Conservation (phyloP, 352 stramenopile genomes). For the Phytophthora litchii region DNA sequence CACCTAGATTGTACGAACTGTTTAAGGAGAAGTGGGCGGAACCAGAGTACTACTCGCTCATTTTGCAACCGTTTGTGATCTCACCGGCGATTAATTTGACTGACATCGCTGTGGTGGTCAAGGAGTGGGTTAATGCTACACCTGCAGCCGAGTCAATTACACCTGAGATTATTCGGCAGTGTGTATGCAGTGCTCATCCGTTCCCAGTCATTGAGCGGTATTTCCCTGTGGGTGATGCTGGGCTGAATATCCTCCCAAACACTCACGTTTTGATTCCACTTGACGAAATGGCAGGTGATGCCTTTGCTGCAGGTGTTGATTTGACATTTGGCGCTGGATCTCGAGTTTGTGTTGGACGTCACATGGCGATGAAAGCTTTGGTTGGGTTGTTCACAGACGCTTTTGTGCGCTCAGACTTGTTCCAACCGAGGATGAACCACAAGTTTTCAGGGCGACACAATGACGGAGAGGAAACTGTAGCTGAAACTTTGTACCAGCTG, state of each 20-base stretch:
- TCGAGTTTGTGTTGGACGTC: conserved; percentile 34
- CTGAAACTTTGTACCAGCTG: conserved; percentile 35
- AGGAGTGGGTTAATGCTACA: conserved; percentile 25
- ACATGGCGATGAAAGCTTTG: conserved; percentile 47
- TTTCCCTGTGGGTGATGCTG: conserved; percentile 22
- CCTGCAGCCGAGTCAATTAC: conserved; percentile 20
- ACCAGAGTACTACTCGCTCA: conserved; percentile 41
- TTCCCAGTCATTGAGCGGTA: conserved; percentile 39
- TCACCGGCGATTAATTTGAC: conserved; percentile 43
- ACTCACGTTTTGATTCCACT: conserved; percentile 39
- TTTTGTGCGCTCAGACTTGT: conserved; percentile 30
- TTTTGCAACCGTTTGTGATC: conserved; percentile 41
- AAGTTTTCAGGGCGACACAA: conserved; percentile 46
- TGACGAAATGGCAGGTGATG: conserved; percentile 38
- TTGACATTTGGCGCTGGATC: conserved; percentile 40
- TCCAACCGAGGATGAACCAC: conserved; percentile 34
- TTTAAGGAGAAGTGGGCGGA: conserved; percentile 36
- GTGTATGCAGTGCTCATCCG: conserved; percentile 35
- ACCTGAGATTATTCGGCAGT: conserved; percentile 36
- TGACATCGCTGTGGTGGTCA: conserved; percentile 30
- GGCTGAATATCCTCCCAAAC: conserved; percentile 27
- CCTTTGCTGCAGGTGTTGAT: conserved; percentile 36
- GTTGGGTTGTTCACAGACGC: conserved; percentile 35
- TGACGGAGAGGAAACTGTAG: conserved; percentile 33
- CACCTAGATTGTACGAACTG: conserved; percentile 28